These are phyloP conservation scores for Penicillium arizonense DNA, from an alignment of 495 filamentous ascomycete genomes.

Conservation along the genomic window DNA sequence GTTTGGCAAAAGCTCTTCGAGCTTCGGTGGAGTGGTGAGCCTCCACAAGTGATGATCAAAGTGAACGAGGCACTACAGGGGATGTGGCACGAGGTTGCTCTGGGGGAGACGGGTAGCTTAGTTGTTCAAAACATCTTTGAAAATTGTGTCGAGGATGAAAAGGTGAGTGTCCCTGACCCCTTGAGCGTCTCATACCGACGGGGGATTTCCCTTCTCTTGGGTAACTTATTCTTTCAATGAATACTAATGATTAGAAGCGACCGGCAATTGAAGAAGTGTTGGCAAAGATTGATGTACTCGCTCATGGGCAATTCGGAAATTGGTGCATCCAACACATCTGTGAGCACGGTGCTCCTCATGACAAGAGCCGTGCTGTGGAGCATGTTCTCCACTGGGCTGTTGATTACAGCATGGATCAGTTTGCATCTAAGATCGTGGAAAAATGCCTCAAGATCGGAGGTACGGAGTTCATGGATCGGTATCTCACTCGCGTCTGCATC, in stretches of 20 bases:
- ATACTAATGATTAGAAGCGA: conserved; percentile 59
- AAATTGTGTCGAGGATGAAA: conserved; percentile 97
- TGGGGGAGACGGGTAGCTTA: conserved; percentile 94
- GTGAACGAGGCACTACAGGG: conserved; percentile 93
- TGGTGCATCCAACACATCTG: conserved; percentile 99
- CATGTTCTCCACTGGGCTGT: conserved; percentile 89
- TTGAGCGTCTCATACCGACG: not conserved
- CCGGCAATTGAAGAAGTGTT: conserved; percentile 96
- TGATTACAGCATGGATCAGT: conserved; percentile 99
- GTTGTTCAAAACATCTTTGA: conserved; percentile 99
- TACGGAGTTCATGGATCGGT: conserved; percentile 84
- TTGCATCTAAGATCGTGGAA: conserved; percentile 97
- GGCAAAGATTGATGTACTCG: conserved; percentile 87
- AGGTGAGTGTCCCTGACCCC: conserved; percentile 54
- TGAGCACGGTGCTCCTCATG: conserved; percentile 88
- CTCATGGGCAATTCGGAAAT: conserved; percentile 98
- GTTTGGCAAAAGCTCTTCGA: conserved; percentile 99
- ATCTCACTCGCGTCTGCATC: conserved; percentile 91
- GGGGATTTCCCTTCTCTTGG: not conserved
- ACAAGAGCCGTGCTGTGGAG: conserved; percentile 90
- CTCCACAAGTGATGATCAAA: conserved; percentile 96
- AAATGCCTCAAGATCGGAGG: conserved; percentile 98
- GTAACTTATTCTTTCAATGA: not conserved
- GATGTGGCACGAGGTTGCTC: conserved; percentile 98
- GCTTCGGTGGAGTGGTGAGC: conserved; percentile 89